phyloP scores from a whole-genome alignment of 352 stramenopile genomes.

The Globisporangium ultimum region DNA sequence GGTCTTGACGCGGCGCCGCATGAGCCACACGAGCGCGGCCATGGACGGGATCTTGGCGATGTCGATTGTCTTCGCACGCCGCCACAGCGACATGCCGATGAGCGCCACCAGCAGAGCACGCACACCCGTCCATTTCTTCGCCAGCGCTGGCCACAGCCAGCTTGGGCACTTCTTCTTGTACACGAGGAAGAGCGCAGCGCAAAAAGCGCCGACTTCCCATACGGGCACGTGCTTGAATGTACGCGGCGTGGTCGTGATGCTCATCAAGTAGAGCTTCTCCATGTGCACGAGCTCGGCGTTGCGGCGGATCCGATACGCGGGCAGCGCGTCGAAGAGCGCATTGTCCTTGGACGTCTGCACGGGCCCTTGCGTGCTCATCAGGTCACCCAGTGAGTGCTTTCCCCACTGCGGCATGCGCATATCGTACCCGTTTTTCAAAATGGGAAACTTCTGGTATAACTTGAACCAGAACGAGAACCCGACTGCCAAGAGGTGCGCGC shows the following conservation, averaged over 20 bases:
- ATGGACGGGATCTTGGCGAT: no score
- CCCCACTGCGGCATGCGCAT: constrained; percentile 62
- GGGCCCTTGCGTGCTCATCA: constrained; percentile 29
- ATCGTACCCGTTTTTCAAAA: constrained; percentile 38
- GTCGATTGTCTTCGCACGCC: no score
- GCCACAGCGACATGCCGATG: no score
- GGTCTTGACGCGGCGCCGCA: no score
- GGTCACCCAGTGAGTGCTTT: constrained; percentile 27
- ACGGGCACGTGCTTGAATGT: constrained; percentile 23
- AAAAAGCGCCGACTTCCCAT: constrained; percentile 14
- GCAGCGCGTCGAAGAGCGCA: constrained; percentile 45
- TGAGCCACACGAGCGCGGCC: no score
- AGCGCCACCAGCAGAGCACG: not conserved
- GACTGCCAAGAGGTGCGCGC: constrained; percentile 37
- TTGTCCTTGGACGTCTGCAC: constrained; percentile 39
- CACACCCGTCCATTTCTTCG: not conserved
- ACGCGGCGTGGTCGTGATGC: constrained; percentile 61
- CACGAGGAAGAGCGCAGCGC: no score
- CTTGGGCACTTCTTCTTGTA: no score
- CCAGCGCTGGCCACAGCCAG: no score
- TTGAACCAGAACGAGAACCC: constrained; percentile 38
- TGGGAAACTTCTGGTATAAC: constrained; percentile 34
- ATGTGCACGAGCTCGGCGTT: constrained; percentile 53
- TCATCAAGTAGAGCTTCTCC: constrained; percentile 60
- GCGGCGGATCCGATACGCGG: constrained; percentile 35